Evolutionary conservation across 140 eudicot species (phyloP).

Genomic region (Artemisia princeps): DNA sequence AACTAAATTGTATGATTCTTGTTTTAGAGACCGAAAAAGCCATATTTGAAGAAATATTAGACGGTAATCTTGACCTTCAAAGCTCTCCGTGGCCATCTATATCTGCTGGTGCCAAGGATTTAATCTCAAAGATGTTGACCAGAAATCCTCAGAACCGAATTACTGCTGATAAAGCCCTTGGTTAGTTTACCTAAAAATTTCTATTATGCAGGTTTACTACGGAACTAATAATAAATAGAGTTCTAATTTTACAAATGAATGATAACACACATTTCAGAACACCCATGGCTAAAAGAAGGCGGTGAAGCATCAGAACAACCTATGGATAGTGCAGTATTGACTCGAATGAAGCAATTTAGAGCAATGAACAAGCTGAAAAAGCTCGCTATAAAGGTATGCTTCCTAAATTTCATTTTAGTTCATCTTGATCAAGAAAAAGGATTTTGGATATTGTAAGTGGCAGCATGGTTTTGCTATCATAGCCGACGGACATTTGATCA

Average conservation of each 20-base stretch:
- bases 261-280: slow-evolving; percentile 37
- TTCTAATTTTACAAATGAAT: background rate
- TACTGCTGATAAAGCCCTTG: slow-evolving; percentile 82
- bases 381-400: slow-evolving; percentile 69
- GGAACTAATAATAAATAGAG: background rate
- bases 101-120: slow-evolving; percentile 73
- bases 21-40: slow-evolving; percentile 63
- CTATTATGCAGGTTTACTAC: background rate
- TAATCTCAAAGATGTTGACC: slow-evolving; percentile 63
- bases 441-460: background rate
- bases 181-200: slow-evolving; percentile 28
- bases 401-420: background rate
- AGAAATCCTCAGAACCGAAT: slow-evolving; percentile 67
- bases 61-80: slow-evolving; percentile 48
- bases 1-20: background rate
- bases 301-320: slow-evolving; percentile 89
- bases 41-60: slow-evolving; percentile 57
- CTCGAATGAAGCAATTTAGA: slow-evolving; percentile 89
- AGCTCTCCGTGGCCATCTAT: slow-evolving; percentile 70
- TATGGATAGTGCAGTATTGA: slow-evolving; percentile 78
- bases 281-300: slow-evolving; percentile 87
- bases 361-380: slow-evolving; percentile 94
- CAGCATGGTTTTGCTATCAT: slow-evolving; percentile 1
- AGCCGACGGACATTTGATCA: background rate
- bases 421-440: background rate